A percentile compares a stretch with the other conserved stretches of the same genome.
These are phyloP conservation scores for Bisporella sp. DNA, from an alignment of 2,329 filamentous ascomycete species.

Conservation along the genomic window DNA sequence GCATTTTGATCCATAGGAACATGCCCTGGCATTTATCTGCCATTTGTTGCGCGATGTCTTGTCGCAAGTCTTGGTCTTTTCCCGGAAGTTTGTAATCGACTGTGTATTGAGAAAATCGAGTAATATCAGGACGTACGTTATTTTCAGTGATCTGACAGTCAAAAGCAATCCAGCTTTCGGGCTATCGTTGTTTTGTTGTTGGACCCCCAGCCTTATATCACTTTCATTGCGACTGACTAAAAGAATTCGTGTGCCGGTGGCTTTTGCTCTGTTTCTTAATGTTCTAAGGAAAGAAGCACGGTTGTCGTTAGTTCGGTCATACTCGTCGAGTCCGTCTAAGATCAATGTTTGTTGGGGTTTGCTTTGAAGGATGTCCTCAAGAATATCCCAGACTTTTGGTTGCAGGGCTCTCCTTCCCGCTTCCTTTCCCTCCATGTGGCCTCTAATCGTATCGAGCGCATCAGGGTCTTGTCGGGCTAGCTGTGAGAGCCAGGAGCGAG, in stretches of 20 bases:
- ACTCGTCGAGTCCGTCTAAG: conserved; percentile 9
- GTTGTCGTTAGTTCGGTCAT: background rate
- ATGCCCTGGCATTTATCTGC: conserved; percentile 9
- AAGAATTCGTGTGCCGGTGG: conserved; percentile 5
- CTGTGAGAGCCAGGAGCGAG: conserved; percentile 7
- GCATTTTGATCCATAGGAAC: conserved; percentile 13
- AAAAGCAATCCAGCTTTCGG: background rate
- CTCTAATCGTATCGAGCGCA: background rate
- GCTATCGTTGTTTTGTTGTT: background rate
- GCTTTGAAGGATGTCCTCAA: background rate
- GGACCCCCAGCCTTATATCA: conserved; percentile 2
- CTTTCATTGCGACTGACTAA: conserved; percentile 6
- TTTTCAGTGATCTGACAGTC: conserved; percentile 6
- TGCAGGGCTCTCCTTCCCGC: background rate
- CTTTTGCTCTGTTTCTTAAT: background rate
- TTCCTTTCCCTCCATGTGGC: background rate
- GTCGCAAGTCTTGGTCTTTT: conserved; percentile 5
- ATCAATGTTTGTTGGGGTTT: conserved; percentile 8
- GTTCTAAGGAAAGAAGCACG: conserved; percentile 2
- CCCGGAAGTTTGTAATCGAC: conserved; percentile 5
- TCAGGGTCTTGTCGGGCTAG: conserved; percentile 1
- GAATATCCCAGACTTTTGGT: background rate
- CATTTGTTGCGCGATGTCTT: conserved; percentile 3
- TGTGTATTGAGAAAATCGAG: conserved; percentile 1
- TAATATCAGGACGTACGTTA: conserved; percentile 1